A percentile compares a stretch with the other conserved stretches of the same genome.
These are phyloP conservation scores for Synchytrium microbalum DNA, from an alignment of 371 early-diverging fungal species.

Conservation along the genomic window DNA sequence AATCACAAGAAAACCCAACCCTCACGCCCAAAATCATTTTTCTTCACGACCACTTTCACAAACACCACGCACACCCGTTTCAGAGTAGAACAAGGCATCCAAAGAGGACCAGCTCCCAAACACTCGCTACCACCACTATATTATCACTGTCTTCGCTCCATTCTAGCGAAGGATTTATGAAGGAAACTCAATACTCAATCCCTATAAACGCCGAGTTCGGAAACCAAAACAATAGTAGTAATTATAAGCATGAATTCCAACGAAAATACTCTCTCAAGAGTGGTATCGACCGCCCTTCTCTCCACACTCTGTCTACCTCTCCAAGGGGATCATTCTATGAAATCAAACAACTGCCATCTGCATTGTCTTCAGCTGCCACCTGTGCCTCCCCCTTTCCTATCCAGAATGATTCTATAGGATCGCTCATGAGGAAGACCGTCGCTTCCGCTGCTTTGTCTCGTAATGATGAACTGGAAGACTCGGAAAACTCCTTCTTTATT, in stretches of 20 bases:
- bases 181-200: too few species aligned
- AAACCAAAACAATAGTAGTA: conserved; percentile 1
- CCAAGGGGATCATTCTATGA: too few species aligned
- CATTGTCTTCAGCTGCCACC: neutral
- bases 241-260: neutral
- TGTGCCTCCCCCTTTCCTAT: neutral
- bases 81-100: too few species aligned
- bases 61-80: too few species aligned
- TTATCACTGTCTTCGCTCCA: too few species aligned
- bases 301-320: neutral
- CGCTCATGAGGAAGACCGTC: neutral
- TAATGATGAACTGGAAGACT: conserved; percentile 14
- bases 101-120: too few species aligned
- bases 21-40: too few species aligned
- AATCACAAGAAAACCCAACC: too few species aligned
- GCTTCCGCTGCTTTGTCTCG: neutral
- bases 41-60: too few species aligned
- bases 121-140: too few species aligned
- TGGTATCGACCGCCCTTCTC: neutral
- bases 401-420: neutral
- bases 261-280: neutral
- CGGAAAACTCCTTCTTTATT: conserved; percentile 82
- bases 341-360: neutral
- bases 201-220: too few species aligned
- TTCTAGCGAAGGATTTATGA: too few species aligned